Conservation (phyloP, 257 asterid species). For the Eustoma russellianum region DNA sequence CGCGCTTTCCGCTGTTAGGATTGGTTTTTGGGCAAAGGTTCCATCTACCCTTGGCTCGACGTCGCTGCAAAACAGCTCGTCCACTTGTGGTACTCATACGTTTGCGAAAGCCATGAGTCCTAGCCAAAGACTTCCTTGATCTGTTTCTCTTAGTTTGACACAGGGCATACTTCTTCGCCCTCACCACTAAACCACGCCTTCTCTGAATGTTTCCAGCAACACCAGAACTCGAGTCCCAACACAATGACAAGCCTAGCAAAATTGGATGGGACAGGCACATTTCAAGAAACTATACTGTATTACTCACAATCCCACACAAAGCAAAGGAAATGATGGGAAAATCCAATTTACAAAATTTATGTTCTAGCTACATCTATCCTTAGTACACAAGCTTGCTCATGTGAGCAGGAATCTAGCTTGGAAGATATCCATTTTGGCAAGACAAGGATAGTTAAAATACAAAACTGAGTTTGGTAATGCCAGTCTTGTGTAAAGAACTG, state of each 20-base stretch:
- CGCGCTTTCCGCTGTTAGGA: slow-evolving; percentile 68
- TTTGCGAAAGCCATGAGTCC: slow-evolving; percentile 90
- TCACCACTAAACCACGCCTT: slow-evolving; percentile 56
- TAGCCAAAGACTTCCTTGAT: slow-evolving; percentile 83
- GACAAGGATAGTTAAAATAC: too few species aligned
- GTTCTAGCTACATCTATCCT: too few species aligned
- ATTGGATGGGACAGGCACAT: too few species aligned
- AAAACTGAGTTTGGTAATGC: too few species aligned
- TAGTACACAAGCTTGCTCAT: too few species aligned
- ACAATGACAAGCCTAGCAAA: slow-evolving; percentile 16
- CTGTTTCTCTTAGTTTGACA: slow-evolving; percentile 92
- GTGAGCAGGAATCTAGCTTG: too few species aligned
- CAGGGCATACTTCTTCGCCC: slow-evolving; percentile 48
- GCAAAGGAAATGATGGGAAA: too few species aligned
- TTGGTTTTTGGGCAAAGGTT: slow-evolving; percentile 71
- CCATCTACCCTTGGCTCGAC: slow-evolving; percentile 93
- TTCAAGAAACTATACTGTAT: too few species aligned
- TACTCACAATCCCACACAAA: too few species aligned
- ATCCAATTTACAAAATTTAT: too few species aligned
- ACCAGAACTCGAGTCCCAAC: slow-evolving; percentile 30
- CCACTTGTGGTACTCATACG: slow-evolving; percentile 94
- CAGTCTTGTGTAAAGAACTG: too few species aligned
- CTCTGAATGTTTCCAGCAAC: slow-evolving; percentile 18
- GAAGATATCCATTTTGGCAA: too few species aligned
- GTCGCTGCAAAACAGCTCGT: slow-evolving; percentile 54